Evolutionary conservation across 2,329 filamentous ascomycete species (phyloP), one percentile per base, ranked within the genome.

Genomic region (Xylaria sp.): DNA sequence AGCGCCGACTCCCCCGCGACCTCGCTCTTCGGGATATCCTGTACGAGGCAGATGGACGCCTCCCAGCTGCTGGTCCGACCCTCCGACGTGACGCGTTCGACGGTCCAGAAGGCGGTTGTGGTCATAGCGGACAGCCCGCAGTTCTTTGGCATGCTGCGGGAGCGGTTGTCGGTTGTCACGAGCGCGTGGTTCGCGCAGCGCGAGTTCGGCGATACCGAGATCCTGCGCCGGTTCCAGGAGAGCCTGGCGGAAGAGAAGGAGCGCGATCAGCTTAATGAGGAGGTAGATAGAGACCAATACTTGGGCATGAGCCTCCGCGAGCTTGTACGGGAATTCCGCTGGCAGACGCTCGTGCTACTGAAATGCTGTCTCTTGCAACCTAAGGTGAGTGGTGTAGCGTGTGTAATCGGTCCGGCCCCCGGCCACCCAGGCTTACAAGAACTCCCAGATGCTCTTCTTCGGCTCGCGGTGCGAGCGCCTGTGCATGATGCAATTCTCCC

Each of bases 401-500:
- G 29, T 34, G 29, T 20, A 39, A 17, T 37, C 13, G 9, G 19
- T 24, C 39, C 19, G 21, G 17, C 18, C 34, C 20, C 34, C 20
- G 20, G 24, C 22, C 18, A 21, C 39, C n/a, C 19, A 47, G 29
- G 46, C 57, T 63, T 24, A 63, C 52, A n/a, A 44, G 17, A 11
- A 50, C 13, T n/a, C 22, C 0, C 63, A 96, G 92, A 97, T 97
- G 89, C 86, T 99, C 49, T 97, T 99, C 77, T 99, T 97, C 67
- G 92, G 94, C 58, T 92, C 93, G n/a, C 87, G 92, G 65, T 97
- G 94, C 73, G 94, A 99, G 73, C 84, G 90, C 61, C 78, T 99
- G 63, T 99, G 94, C 82, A 96, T 97, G 90, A 92, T 96, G 75
- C 94, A 99, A 72, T 99, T 97, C 76, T 94, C 93, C 40, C 83